These are phyloP conservation scores for Meira nashicola DNA, from an alignment of 1,284 basidiomycete species.

Conservation along the genomic window DNA sequence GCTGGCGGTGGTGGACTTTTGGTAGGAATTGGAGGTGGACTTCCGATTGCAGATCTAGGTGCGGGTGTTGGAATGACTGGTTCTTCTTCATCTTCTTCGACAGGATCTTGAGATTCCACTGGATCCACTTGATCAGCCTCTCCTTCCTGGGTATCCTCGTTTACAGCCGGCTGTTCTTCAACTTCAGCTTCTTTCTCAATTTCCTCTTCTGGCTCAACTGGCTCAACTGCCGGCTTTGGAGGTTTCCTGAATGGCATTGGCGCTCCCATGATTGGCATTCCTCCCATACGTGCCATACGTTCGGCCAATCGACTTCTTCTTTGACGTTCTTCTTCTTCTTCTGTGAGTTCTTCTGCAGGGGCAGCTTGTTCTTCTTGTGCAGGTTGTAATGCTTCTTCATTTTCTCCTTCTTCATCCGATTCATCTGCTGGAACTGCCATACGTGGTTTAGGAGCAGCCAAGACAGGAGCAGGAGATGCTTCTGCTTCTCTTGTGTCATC, in stretches of 20 bases:
- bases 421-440: slow-evolving; percentile 31
- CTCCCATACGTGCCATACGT: slow-evolving; percentile 49
- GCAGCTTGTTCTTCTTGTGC: slow-evolving; percentile 8
- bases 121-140: slow-evolving; percentile 6
- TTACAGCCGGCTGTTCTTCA: slow-evolving; percentile 10
- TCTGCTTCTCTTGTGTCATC: slow-evolving; percentile 5
- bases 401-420: slow-evolving; percentile 28
- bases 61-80: slow-evolving; percentile 16
- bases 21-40: slow-evolving; percentile 19
- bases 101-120: not conserved
- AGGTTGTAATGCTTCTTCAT: slow-evolving; percentile 9
- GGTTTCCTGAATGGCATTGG: slow-evolving; percentile 56
- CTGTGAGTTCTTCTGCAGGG: slow-evolving; percentile 25
- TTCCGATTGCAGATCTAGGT: slow-evolving; percentile 11
- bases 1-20: slow-evolving; percentile 25
- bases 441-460: slow-evolving; percentile 34
- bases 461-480: not conserved
- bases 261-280: slow-evolving; percentile 47
- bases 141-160: not conserved
- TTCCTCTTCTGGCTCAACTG: slow-evolving; percentile 2
- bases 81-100: slow-evolving; percentile 10
- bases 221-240: not conserved
- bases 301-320: slow-evolving; percentile 40
- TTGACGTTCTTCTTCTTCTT: slow-evolving; percentile 39
- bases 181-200: not conserved